A percentile compares a stretch with the other conserved stretches of the same genome.
phyloP scores from a whole-genome alignment of 1,139 yeast species.

The Blastobotrys petasosporus region DNA sequence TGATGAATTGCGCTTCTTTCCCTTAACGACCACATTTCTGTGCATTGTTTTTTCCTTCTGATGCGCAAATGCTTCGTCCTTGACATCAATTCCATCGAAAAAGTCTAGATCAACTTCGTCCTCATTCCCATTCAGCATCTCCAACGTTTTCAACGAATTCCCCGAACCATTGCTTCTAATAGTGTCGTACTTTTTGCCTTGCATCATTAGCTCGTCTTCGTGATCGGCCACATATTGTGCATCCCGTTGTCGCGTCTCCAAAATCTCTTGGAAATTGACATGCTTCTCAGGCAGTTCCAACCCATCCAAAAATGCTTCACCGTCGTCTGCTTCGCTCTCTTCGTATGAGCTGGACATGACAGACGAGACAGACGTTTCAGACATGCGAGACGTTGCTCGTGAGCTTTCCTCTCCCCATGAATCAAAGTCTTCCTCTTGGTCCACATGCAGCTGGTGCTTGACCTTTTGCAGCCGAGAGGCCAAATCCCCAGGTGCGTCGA shows the following conservation, averaged over 20 bases:
- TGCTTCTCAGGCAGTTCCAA: constrained; percentile 15
- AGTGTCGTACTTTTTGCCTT: constrained; percentile 19
- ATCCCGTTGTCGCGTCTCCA: constrained; percentile 13
- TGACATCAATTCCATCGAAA: constrained; percentile 15
- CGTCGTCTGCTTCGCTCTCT: constrained; percentile 21
- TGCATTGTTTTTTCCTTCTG: constrained; percentile 15
- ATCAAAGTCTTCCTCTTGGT: constrained; percentile 16
- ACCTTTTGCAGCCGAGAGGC: constrained; percentile 13
- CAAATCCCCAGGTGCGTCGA: constrained; percentile 13
- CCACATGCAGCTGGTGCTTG: constrained; percentile 9
- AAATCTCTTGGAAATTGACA: constrained; percentile 12
- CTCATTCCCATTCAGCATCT: constrained; percentile 16
- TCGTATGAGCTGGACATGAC: constrained; percentile 13
- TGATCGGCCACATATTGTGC: constrained; percentile 17
- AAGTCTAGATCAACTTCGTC: constrained; percentile 21
- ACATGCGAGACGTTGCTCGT: constrained; percentile 19
- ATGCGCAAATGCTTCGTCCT: constrained; percentile 9
- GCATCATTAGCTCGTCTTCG: constrained; percentile 16
- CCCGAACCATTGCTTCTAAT: constrained; percentile 19
- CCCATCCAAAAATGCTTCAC: constrained; percentile 16
- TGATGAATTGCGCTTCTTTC: not conserved
- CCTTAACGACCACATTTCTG: constrained; percentile 22
- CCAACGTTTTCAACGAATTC: constrained; percentile 12
- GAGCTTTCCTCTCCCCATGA: constrained; percentile 19
- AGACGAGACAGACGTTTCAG: constrained; percentile 15